Evolutionary conservation across 345 rosid genomes (phyloP).

Genomic region (Eucalyptus urophylla): DNA sequence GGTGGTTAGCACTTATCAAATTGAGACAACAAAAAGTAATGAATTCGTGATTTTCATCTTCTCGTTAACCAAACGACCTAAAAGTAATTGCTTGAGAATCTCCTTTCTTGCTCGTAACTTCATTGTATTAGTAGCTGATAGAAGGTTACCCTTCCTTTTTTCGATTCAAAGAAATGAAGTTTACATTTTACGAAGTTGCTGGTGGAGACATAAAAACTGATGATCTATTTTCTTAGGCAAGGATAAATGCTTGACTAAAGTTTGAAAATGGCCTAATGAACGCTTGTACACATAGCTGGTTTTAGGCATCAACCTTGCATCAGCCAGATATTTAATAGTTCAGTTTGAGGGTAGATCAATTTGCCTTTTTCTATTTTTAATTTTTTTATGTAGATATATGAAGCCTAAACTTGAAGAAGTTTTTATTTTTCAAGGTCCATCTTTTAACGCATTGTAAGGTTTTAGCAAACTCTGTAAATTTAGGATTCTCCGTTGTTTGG

Average conservation of each 20-base stretch:
- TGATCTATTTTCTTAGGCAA: background rate
- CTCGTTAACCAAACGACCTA: background rate
- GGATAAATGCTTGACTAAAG: background rate
- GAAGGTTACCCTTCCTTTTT: background rate
- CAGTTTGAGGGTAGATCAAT: background rate
- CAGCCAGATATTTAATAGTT: background rate
- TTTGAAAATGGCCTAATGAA: background rate
- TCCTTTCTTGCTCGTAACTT: background rate
- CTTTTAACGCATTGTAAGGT: background rate
- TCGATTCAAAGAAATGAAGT: background rate
- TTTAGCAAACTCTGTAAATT: background rate
- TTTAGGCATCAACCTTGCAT: background rate
- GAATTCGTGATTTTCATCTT: background rate
- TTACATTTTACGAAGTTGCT: background rate
- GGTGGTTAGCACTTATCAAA: background rate
- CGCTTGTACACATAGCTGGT: background rate
- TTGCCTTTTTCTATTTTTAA: background rate
- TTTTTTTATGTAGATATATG: background rate
- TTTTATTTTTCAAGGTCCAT: background rate
- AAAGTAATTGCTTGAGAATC: background rate
- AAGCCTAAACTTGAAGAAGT: background rate
- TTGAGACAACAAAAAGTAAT: background rate
- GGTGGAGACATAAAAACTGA: background rate
- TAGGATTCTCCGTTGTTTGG: background rate
- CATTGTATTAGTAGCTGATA: background rate